Conservation (phyloP, 1,284 basidiomycete species). For the Neotropicomus parvogracilis region DNA sequence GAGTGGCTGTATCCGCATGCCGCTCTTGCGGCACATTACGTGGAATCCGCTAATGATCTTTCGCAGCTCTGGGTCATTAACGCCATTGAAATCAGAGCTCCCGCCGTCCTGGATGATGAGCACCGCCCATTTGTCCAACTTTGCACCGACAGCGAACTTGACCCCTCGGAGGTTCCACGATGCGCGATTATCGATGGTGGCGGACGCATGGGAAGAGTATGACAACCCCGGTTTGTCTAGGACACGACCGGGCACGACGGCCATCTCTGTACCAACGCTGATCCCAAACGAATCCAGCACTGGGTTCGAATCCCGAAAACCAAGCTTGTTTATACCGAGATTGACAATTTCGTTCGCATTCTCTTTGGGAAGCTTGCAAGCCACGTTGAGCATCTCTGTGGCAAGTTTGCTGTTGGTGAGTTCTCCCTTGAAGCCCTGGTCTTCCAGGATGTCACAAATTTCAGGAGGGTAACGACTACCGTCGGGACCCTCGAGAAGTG, state of each 20-base stretch:
- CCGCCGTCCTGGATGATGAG: conserved; percentile 59
- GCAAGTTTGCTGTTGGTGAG: conserved; percentile 61
- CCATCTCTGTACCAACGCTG: conserved; percentile 60
- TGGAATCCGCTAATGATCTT: conserved; percentile 46
- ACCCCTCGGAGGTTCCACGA: conserved; percentile 65
- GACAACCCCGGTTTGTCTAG: conserved; percentile 55
- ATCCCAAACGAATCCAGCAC: conserved; percentile 56
- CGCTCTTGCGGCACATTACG: conserved; percentile 54
- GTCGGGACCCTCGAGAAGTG: conserved; percentile 61
- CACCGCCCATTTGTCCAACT: conserved; percentile 57
- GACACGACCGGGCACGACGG: conserved; percentile 68
- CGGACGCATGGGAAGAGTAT: conserved; percentile 45
- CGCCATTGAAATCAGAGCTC: conserved; percentile 37
- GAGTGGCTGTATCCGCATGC: conserved; percentile 42
- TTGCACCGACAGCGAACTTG: conserved; percentile 55
- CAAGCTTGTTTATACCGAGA: conserved; percentile 57
- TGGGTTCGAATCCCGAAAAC: conserved; percentile 47
- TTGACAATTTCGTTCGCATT: conserved; percentile 59
- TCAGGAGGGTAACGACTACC: conserved; percentile 62
- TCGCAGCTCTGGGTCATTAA: conserved; percentile 47
- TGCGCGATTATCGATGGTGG: conserved; percentile 53
- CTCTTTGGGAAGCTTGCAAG: conserved; percentile 63
- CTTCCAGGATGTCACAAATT: conserved; percentile 65
- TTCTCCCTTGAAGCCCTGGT: conserved; percentile 69
- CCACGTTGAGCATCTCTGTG: conserved; percentile 61